Conservation (phyloP, 116 monocot species). For the Phalaenopsis hybrid region DNA sequence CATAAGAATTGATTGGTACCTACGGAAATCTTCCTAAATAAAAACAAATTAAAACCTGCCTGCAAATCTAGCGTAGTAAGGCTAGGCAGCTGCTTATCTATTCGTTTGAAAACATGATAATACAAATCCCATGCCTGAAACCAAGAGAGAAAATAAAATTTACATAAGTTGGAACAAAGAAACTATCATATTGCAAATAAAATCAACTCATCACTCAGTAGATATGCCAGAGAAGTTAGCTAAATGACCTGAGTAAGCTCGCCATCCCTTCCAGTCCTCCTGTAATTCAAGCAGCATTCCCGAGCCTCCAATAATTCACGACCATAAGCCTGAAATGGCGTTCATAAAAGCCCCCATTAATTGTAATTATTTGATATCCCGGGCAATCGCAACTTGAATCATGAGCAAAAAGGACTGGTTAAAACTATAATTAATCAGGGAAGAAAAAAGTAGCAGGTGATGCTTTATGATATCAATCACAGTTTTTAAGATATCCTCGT, state of each 20-base stretch:
- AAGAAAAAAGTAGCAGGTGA: background rate
- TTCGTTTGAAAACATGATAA: conserved; percentile 98
- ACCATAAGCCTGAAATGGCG: conserved; percentile 68
- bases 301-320: conserved; percentile 84
- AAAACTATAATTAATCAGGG: background rate
- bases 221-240: background rate
- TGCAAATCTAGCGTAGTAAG: conserved; percentile 90
- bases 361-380: background rate
- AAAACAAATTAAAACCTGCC: conserved; percentile 29
- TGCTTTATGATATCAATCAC: background rate
- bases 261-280: conserved; percentile 81
- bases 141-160: conserved; percentile 6
- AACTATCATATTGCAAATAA: background rate
- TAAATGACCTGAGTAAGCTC: conserved; percentile 81
- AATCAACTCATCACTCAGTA: background rate
- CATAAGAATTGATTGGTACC: too few species aligned
- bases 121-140: conserved; percentile 98
- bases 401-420: background rate
- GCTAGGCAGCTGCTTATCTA: conserved; percentile 95
- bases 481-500: too few species aligned
- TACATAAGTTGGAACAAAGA: background rate
- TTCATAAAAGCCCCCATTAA: background rate
- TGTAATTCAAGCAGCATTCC: conserved; percentile 87
- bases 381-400: background rate
- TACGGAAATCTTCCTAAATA: background rate